Base-by-base conservation (phyloP, 2,329 filamentous ascomycete species). In the Monosporascus ibericus region DNA sequence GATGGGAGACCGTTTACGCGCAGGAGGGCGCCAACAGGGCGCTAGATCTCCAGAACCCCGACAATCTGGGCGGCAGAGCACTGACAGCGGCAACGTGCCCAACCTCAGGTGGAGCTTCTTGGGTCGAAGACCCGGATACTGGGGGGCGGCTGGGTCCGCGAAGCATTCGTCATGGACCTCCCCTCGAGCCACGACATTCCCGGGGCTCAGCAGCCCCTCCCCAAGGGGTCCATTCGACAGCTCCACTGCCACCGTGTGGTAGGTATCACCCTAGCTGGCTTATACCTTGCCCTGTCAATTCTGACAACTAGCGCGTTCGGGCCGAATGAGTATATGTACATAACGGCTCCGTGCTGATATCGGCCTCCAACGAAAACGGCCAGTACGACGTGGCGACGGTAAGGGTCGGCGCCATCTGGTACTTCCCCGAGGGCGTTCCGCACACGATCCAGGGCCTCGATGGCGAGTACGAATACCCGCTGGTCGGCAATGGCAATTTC, bases 101-200 rank as follows among this genome's bases (percentile, higher is more conserved):
- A 88, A 87, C 62, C 71, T 87, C 58, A 87, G 87, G 64, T 81
- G 84, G 85, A 80, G 81, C 50, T 87, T 88, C 68, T 86, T 82
- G 0, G 80, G 86, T 86, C 82, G 24, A 84, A 81, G 68, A 84
- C 81, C 1, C 75, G 75, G 24, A 73, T 87, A 37, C 73, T 83
- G 49, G 77, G 77, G 25, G 84, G 1, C n/a, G 85, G 85, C 2
- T 88, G 84, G 84, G 78, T 81, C 1, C 75, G 84, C 24, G 79
- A 86, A 66, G 83, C 87, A 61, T 81, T 86, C 50, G 76, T 86
- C 47, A 79, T 80, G n/a, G 85, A 88, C 63, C 67, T 88, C 6
- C 85, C 85, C 0, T 71, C 76, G 15, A 86, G 83, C 62, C 77
- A 81, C 55, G 84, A 87, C 57, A 85, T 88, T 59, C 73, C 85